phyloP scores from a whole-genome alignment of 371 early-diverging fungal genomes.

The Apophysomyces variabilis region DNA sequence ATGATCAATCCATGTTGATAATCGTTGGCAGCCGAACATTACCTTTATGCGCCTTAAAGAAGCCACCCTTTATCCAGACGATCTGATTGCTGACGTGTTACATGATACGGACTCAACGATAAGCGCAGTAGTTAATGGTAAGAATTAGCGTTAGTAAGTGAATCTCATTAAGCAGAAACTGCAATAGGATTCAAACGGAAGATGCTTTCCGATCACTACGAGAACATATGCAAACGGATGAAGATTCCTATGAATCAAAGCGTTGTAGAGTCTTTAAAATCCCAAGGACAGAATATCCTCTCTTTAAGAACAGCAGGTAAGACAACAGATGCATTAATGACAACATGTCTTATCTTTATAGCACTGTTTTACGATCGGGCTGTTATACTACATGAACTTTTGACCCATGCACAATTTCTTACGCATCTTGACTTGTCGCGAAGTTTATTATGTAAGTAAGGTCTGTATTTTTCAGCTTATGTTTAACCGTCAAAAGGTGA shows the following conservation, averaged over 20 bases:
- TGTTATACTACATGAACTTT: slow-evolving; percentile 17
- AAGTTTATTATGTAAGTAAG: slow-evolving; percentile 28
- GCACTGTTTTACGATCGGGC: slow-evolving; percentile 9
- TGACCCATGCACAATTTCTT: slow-evolving; percentile 20
- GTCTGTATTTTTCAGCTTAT: neutral
- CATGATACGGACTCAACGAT: slow-evolving; percentile 15
- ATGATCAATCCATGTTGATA: neutral
- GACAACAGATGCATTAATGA: neutral
- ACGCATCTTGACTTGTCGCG: slow-evolving; percentile 31
- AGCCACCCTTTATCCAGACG: slow-evolving; percentile 19
- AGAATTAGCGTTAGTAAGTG: neutral
- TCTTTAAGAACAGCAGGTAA: slow-evolving; percentile 2
- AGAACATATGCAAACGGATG: slow-evolving; percentile 28
- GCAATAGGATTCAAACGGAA: slow-evolving; percentile 15
- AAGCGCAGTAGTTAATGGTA: slow-evolving; percentile 26
- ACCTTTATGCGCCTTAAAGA: slow-evolving; percentile 20
- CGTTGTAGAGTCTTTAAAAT: neutral
- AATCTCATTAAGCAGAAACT: neutral
- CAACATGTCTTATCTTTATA: neutral
- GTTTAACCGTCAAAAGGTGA: slow-evolving; percentile 23
- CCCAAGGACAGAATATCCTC: neutral
- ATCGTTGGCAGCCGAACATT: slow-evolving; percentile 21
- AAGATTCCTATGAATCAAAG: neutral
- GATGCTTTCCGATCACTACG: slow-evolving; percentile 26
- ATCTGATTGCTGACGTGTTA: slow-evolving; percentile 23